phyloP scores from a whole-genome alignment of 2,329 filamentous ascomycete genomes.

The Beauveria brongniartii region DNA sequence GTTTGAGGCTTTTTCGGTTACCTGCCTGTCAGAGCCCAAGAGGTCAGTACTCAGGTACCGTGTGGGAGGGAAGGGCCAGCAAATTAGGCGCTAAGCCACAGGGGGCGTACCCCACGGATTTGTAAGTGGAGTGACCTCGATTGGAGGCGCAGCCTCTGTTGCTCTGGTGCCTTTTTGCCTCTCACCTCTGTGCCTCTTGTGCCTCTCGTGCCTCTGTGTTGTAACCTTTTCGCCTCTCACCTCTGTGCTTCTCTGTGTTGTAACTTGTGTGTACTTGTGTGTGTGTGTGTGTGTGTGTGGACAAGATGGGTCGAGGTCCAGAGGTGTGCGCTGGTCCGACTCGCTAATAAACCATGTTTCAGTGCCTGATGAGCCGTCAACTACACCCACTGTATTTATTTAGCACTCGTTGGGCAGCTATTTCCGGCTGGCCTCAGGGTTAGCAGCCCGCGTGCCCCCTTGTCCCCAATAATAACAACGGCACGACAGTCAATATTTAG shows the following conservation, averaged over 20 bases:
- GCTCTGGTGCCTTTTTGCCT: no score
- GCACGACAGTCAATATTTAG: background rate
- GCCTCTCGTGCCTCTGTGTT: no score
- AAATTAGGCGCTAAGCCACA: background rate
- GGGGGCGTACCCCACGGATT: background rate
- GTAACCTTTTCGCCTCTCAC: no score
- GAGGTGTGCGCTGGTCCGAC: no score
- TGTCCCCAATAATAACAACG: background rate
- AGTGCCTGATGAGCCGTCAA: background rate
- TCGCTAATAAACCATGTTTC: background rate
- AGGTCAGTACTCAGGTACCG: background rate
- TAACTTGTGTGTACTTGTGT: no score
- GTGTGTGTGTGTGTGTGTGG: no score
- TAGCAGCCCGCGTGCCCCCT: no score
- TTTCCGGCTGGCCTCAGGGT: background rate
- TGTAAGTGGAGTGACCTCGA: background rate
- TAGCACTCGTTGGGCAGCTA: constrained; percentile 6
- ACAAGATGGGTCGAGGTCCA: no score
- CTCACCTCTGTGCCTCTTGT: no score
- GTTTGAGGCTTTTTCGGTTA: background rate
- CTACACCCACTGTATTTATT: background rate
- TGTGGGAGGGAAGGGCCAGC: background rate
- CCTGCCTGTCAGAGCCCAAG: background rate
- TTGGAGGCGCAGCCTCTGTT: no score
- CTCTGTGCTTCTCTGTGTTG: no score